Conservation (phyloP, 495 filamentous ascomycete species). For the Lasiosphaeria miniovina region DNA sequence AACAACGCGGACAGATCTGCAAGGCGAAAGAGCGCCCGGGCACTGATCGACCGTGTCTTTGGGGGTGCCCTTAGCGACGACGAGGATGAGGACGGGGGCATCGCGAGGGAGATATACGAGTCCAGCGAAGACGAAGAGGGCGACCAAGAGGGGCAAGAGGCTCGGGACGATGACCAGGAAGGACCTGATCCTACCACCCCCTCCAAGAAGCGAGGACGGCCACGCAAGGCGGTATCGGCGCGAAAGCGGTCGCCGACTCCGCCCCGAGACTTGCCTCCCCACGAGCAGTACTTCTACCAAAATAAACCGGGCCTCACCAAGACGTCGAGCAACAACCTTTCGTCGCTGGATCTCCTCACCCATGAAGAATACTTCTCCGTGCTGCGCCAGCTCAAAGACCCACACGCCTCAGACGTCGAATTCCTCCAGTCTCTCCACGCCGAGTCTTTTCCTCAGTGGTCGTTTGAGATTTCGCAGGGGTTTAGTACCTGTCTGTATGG, state of each 20-base stretch:
- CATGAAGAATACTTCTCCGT: constrained; percentile 88
- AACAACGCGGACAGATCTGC: constrained; percentile 79
- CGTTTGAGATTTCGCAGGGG: constrained; percentile 82
- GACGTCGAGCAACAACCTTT: constrained; percentile 82
- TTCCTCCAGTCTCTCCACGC: constrained; percentile 73
- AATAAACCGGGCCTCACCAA: constrained; percentile 76
- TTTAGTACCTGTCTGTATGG: constrained; percentile 93
- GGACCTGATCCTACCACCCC: constrained; percentile 42
- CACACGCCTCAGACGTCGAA: constrained; percentile 66
- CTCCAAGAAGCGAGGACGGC: constrained; percentile 47
- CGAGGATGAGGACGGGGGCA: constrained; percentile 68
- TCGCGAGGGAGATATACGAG: constrained; percentile 70
- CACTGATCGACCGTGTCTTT: constrained; percentile 63
- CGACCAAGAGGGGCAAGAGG: constrained; percentile 34
- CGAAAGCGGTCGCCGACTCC: constrained; percentile 76
- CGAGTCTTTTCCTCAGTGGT: constrained; percentile 85
- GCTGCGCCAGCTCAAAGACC: constrained; percentile 62
- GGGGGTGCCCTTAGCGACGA: constrained; percentile 66
- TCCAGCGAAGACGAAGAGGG: constrained; percentile 52
- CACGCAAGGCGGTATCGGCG: constrained; percentile 17
- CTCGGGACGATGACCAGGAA: constrained; percentile 34
- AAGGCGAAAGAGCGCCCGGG: constrained; percentile 76
- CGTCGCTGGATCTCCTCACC: constrained; percentile 70
- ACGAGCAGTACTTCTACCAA: constrained; percentile 92
- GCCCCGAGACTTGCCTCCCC: constrained; percentile 71